A percentile compares a stretch with the other conserved stretches of the same genome.
phyloP scores from a whole-genome alignment of 2,329 filamentous ascomycete species.

The Nemania bipapillata region DNA sequence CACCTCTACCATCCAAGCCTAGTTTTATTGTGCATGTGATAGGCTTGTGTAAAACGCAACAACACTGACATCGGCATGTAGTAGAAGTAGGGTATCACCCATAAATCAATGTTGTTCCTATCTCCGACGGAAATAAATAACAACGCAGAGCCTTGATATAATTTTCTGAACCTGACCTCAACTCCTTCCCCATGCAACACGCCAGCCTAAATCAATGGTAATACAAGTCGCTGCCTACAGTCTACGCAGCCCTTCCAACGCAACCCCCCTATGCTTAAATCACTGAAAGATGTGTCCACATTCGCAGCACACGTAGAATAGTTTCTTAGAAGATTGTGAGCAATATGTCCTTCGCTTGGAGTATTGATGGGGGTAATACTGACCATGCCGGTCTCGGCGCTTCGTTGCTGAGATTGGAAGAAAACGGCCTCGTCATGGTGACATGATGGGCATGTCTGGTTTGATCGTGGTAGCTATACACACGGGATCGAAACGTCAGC shows the following conservation, averaged over 20 bases:
- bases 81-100: neutral
- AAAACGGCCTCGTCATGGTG: slow-evolving; percentile 91
- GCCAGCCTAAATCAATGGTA: slow-evolving; percentile 29
- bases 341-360: slow-evolving; percentile 8
- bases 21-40: slow-evolving; percentile 22
- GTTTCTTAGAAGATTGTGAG: slow-evolving; percentile 69
- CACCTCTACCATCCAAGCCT: slow-evolving; percentile 3
- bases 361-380: slow-evolving; percentile 51
- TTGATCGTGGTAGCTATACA: slow-evolving; percentile 86
- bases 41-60: neutral
- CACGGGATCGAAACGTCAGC: slow-evolving; percentile 54
- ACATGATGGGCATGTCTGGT: slow-evolving; percentile 86
- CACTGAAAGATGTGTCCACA: slow-evolving; percentile 88
- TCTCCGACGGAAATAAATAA: slow-evolving; percentile 25
- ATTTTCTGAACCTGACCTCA: slow-evolving; percentile 35
- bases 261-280: slow-evolving; percentile 9
- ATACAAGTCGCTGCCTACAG: slow-evolving; percentile 33
- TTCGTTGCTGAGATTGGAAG: slow-evolving; percentile 98
- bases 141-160: slow-evolving; percentile 30
- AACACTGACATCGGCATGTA: slow-evolving; percentile 15
- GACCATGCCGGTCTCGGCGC: slow-evolving; percentile 98
- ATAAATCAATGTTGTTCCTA: neutral
- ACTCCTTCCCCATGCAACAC: slow-evolving; percentile 46
- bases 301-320: slow-evolving; percentile 92
- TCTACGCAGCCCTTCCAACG: neutral